These are phyloP conservation scores for Colletotrichum sojae DNA, from an alignment of 2,329 filamentous ascomycete species.

Conservation along the genomic window DNA sequence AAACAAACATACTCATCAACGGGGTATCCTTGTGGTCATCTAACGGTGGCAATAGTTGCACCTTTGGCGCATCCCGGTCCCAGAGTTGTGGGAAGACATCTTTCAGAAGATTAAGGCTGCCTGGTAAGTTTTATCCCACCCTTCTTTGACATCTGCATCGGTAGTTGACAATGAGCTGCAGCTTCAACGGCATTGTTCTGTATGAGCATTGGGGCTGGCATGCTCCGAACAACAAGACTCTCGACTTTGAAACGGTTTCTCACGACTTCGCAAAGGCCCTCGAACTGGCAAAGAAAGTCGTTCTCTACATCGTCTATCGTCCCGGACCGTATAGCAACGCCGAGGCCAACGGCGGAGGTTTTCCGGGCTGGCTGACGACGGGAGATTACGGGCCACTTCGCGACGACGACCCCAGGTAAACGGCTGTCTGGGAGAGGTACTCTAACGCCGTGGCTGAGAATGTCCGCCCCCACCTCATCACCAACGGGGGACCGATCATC, in stretches of 20 bases:
- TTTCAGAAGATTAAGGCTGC: slow-evolving; percentile 5
- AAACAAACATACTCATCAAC: background rate
- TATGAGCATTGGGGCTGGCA: slow-evolving; percentile 14
- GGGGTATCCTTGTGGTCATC: no score
- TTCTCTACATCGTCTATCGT: slow-evolving; percentile 77
- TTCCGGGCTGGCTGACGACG: slow-evolving; percentile 74
- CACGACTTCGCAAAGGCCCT: slow-evolving; percentile 55
- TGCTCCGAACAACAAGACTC: background rate
- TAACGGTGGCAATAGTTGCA: background rate
- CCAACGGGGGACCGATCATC: slow-evolving; percentile 80
- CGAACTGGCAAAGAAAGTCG: slow-evolving; percentile 74
- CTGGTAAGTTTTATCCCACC: background rate
- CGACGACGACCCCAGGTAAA: slow-evolving; percentile 5
- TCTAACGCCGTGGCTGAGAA: slow-evolving; percentile 69
- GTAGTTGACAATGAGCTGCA: background rate
- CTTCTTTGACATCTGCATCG: background rate
- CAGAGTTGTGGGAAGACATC: background rate
- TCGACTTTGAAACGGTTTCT: slow-evolving; percentile 1
- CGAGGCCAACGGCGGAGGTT: slow-evolving; percentile 78
- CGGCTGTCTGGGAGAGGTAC: slow-evolving; percentile 48
- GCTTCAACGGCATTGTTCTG: slow-evolving; percentile 42
- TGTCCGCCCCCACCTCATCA: slow-evolving; percentile 70
- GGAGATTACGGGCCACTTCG: slow-evolving; percentile 2
- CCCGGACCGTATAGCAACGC: slow-evolving; percentile 80
- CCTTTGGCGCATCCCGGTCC: background rate